Percentiles rank a stretch among this genome's conserved stretches.
Evolutionary conservation across 192 early-diverging fungal genomes (phyloP).

Genomic region (Coemansia sp.): DNA sequence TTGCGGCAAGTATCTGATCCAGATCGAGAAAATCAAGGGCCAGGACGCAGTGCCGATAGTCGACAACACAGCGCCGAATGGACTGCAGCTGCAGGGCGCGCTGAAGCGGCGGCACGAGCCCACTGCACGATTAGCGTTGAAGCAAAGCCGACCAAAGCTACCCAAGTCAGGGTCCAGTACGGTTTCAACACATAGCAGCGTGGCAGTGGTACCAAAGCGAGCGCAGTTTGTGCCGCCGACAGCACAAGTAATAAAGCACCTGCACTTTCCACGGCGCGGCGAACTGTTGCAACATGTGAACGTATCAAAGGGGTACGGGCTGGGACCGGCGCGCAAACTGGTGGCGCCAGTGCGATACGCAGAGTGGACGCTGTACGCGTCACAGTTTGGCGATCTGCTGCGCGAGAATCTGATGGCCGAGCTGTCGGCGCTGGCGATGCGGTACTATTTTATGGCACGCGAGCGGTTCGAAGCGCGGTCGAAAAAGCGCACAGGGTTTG

Average conservation of each 20-base stretch:
- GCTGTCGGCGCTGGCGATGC: conserved; percentile 38
- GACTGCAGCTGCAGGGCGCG: conserved; percentile 20
- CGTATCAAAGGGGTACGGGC: conserved; percentile 43
- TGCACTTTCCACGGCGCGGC: conserved; percentile 47
- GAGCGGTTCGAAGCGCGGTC: conserved; percentile 21
- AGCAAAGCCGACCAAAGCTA: neutral
- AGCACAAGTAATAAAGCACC: conserved; percentile 15
- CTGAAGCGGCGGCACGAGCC: conserved; percentile 30
- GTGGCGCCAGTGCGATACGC: conserved; percentile 21
- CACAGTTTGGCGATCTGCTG: conserved; percentile 22
- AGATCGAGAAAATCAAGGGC: conserved; percentile 32
- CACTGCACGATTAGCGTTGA: neutral
- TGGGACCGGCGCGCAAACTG: conserved; percentile 38
- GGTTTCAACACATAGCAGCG: neutral
- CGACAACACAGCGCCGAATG: neutral
- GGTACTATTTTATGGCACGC: conserved; percentile 50
- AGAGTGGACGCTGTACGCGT: conserved; percentile 23
- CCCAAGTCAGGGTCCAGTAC: neutral
- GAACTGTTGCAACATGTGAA: conserved; percentile 50
- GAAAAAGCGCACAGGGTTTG: conserved; percentile 8
- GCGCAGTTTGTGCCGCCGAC: conserved; percentile 31
- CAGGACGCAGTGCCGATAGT: neutral
- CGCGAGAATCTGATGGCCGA: conserved; percentile 45
- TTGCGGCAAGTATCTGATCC: conserved; percentile 36
- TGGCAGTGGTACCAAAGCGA: conserved; percentile 6